Evolutionary conservation across 257 asterid species (phyloP).

Genomic region (Leptodermis oblonga): DNA sequence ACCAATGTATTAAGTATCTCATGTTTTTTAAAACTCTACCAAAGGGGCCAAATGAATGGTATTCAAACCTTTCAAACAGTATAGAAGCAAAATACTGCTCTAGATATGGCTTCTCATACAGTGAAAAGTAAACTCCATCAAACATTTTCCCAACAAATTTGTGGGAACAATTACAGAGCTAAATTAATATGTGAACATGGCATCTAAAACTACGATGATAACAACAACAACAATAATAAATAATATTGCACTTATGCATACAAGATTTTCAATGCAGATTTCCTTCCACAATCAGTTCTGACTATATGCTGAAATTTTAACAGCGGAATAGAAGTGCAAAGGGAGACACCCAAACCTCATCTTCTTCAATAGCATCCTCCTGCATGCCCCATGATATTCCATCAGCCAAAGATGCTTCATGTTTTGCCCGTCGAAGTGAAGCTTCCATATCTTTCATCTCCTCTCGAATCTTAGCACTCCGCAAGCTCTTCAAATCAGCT

Average conservation of each 20-base stretch:
- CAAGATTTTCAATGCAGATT: background rate
- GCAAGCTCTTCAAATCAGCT: slow-evolving; percentile 66
- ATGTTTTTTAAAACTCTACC: background rate
- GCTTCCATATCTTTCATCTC: slow-evolving; percentile 90
- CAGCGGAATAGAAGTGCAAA: slow-evolving; percentile 2
- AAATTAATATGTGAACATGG: background rate
- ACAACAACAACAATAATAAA: too few relatives aligned
- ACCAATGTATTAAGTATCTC: background rate
- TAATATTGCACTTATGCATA: background rate
- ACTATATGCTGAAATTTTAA: background rate
- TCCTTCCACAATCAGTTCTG: background rate
- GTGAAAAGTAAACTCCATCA: background rate
- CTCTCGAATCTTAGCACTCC: slow-evolving; percentile 55
- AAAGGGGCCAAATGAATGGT: background rate
- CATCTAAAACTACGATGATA: background rate
- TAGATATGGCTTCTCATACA: background rate
- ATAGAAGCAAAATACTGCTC: background rate
- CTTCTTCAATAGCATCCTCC: slow-evolving; percentile 95
- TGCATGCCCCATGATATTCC: slow-evolving; percentile 98
- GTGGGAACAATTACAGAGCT: background rate
- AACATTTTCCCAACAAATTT: background rate
- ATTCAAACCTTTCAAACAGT: background rate
- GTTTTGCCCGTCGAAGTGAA: slow-evolving; percentile 80
- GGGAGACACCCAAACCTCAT: slow-evolving; percentile 53
- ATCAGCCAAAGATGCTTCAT: slow-evolving; percentile 83